phyloP scores from a whole-genome alignment of 352 stramenopile genomes.

The Phytopythium vexans region DNA sequence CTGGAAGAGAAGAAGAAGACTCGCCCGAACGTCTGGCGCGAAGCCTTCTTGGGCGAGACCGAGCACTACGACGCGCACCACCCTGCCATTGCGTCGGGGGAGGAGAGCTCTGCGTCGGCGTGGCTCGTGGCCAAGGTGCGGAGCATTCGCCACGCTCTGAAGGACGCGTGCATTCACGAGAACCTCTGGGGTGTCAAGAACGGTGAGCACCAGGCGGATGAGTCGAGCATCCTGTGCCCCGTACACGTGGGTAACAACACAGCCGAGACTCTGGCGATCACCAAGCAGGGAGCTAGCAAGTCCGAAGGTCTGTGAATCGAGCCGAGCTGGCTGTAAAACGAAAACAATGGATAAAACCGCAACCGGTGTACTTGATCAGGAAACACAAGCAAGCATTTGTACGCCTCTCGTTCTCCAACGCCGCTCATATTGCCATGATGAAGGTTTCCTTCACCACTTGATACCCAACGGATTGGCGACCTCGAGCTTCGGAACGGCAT shows the following conservation, averaged over 20 bases:
- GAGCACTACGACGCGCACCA: constrained; percentile 59
- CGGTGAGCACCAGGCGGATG: constrained; percentile 61
- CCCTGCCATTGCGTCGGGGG: constrained; percentile 17
- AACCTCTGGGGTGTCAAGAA: constrained; percentile 80
- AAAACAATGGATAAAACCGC: no score
- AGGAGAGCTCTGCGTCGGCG: constrained; percentile 56
- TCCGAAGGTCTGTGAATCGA: constrained; percentile 28
- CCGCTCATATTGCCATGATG: constrained; percentile 11
- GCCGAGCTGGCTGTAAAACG: neutral
- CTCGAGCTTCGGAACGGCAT: constrained; percentile 84
- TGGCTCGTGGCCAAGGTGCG: constrained; percentile 68
- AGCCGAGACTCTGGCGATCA: constrained; percentile 67
- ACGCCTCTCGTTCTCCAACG: constrained; percentile 7
- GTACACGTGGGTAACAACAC: constrained; percentile 68
- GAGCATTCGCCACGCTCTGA: constrained; percentile 57
- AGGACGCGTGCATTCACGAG: constrained; percentile 84
- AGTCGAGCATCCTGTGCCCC: constrained; percentile 75
- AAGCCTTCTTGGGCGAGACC: constrained; percentile 70
- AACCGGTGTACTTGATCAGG: no score
- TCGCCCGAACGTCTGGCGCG: constrained; percentile 42
- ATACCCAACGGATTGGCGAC: constrained; percentile 82
- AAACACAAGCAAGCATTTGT: neutral
- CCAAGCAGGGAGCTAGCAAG: constrained; percentile 29
- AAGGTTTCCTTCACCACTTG: constrained; percentile 61
- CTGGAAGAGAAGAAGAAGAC: constrained; percentile 42